Percentiles rank a stretch among this genome's conserved stretches.
Evolutionary conservation across 441 rosid species (phyloP).

Genomic region (Rhodomyrtus psidioides): DNA sequence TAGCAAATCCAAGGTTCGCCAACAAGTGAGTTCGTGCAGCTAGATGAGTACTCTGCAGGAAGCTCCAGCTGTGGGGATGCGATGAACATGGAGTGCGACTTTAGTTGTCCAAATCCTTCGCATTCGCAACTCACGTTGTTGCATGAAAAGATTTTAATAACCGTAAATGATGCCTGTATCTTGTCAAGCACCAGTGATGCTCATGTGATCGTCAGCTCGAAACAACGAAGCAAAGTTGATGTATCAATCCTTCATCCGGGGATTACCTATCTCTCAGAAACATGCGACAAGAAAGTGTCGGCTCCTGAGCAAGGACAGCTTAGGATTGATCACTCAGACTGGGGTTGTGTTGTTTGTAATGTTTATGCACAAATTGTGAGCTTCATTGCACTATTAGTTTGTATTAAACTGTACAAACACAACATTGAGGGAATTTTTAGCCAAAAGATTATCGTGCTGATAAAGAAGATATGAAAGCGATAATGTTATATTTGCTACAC

Average conservation of each 20-base stretch:
- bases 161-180: conserved; percentile 15
- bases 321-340: background rate
- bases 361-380: background rate
- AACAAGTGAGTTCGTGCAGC: background rate
- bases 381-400: background rate
- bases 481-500: background rate
- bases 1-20: conserved; percentile 18
- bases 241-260: conserved; percentile 27
- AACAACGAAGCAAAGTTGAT: conserved; percentile 11
- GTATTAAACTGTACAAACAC: background rate
- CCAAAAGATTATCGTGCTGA: background rate
- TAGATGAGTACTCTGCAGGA: background rate
- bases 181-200: conserved; percentile 5
- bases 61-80: background rate
- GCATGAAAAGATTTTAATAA: conserved; percentile 6
- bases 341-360: background rate
- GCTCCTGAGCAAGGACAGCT: background rate
- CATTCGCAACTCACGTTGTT: background rate
- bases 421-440: background rate
- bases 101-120: background rate
- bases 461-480: background rate
- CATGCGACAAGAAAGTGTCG: conserved; percentile 5
- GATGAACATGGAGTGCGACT: background rate
- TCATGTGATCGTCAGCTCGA: conserved; percentile 1
- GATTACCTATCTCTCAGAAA: conserved; percentile 5